Base-by-base conservation (phyloP, 2,329 filamentous ascomycete genomes). In the Beauveria rudraprayagi region DNA sequence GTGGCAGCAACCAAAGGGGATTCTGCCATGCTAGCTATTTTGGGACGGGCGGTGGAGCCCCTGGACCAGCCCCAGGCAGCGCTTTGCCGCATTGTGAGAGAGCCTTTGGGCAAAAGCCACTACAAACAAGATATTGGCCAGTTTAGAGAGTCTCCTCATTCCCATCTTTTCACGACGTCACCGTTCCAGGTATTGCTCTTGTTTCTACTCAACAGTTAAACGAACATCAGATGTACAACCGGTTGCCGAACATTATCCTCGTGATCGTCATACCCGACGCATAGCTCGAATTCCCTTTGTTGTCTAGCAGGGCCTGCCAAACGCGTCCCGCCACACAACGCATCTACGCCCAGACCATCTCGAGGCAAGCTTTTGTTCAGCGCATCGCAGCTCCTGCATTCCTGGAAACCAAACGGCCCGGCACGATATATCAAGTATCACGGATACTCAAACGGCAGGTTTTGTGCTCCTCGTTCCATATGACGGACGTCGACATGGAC, bases 401-500 rank as follows among this genome's bases (percentile, higher is more conserved):
- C 9, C 26, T 10, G 28, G 54, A 46, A 19, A 22, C 17, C 5
- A 30, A 30, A 22, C 30, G 16, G 3, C 28, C 28, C 5, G 8
- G n/a, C 8, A 17, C n/a, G 30, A 48, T 28, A 41, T 17, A 37
- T 3, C 28, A 37, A 37, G 43, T 40, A n/a, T 3, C 11, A 37
- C 26, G 11, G 24, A 19, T 3, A 14, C 14, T 28, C 11, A 16
- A 22, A 10, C 3, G 8, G 14, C 9, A 22, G 28, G 17, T 10
- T 22, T 22, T n/a, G 17, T 8, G 5, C 24, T 19, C 9, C 34
- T 24, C 24, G 7, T n/a, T 7, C 10, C 7, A 17, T n/a, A 53
- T 72, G 70, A 62, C 69, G 6, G 70, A 70, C 19, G 64, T 70
- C 19, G 70, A 72, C 26, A 72, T 73, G 67, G 72, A 73, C 44